phyloP scores from a whole-genome alignment of 768 basidiomycete species.

The Lentinula detonsa region DNA sequence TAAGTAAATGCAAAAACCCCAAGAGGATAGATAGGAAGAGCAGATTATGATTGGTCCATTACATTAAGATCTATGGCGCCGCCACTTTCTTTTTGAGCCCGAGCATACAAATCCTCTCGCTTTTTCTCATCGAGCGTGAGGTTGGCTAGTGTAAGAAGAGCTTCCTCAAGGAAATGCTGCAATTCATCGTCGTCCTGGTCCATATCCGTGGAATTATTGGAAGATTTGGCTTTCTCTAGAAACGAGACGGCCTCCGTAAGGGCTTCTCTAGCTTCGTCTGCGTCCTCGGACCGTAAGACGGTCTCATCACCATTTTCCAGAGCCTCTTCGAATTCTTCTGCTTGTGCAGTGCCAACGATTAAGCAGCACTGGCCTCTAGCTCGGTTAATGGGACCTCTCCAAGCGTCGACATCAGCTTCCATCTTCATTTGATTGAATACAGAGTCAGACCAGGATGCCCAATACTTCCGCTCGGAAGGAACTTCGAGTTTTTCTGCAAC shows the following conservation, averaged over 20 bases:
- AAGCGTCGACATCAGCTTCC: slow-evolving; percentile 48
- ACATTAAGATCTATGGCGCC: slow-evolving; percentile 27
- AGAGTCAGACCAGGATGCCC: slow-evolving; percentile 58
- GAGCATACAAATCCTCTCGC: slow-evolving; percentile 45
- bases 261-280: slow-evolving; percentile 49
- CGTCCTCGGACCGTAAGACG: slow-evolving; percentile 40
- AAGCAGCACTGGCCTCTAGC: slow-evolving; percentile 53
- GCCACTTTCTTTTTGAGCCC: slow-evolving; percentile 44
- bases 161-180: slow-evolving; percentile 39
- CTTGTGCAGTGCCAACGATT: slow-evolving; percentile 46
- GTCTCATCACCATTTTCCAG: slow-evolving; percentile 37
- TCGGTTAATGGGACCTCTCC: slow-evolving; percentile 38
- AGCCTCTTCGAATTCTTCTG: slow-evolving; percentile 41
- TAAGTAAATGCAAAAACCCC: not conserved
- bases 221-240: slow-evolving; percentile 24
- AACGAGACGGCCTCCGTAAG: slow-evolving; percentile 38
- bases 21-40: not conserved
- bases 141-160: slow-evolving; percentile 54
- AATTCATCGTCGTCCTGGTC: slow-evolving; percentile 1
- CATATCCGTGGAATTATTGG: not conserved
- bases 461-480: slow-evolving; percentile 40
- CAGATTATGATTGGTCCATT: slow-evolving; percentile 18
- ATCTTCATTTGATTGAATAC: slow-evolving; percentile 61
- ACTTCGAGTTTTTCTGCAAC: slow-evolving; percentile 49
- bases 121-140: slow-evolving; percentile 40